Conservation (phyloP, 2,329 filamentous ascomycete species). For the Periconia macrospinosa region DNA sequence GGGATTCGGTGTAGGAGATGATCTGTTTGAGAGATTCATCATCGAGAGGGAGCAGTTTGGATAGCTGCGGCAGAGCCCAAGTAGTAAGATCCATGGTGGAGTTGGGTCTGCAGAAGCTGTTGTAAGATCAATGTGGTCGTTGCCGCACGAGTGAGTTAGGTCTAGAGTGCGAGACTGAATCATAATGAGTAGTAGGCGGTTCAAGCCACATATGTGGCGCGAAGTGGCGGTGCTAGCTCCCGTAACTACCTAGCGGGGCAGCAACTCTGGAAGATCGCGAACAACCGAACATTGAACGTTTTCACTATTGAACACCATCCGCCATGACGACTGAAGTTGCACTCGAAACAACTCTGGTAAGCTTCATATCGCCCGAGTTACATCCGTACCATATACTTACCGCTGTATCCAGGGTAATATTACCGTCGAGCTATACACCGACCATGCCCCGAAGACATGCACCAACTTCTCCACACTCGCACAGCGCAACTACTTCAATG, state of each 20-base stretch:
- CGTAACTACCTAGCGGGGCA: neutral
- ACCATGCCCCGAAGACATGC: constrained; percentile 87
- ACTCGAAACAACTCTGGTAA: constrained; percentile 84
- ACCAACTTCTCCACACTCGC: constrained; percentile 83
- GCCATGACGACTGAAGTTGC: constrained; percentile 65
- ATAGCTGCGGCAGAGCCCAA: constrained; percentile 72
- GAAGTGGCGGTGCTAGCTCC: constrained; percentile 9
- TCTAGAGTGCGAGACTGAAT: constrained; percentile 13
- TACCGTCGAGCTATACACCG: constrained; percentile 83
- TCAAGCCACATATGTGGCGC: constrained; percentile 19
- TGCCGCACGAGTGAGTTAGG: neutral
- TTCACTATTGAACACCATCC: constrained; percentile 3
- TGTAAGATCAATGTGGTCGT: neutral
- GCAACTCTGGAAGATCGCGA: neutral
- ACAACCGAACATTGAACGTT: constrained; percentile 1
- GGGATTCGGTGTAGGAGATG: constrained; percentile 75
- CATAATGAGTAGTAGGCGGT: constrained; percentile 12
- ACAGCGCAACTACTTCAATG: constrained; percentile 84
- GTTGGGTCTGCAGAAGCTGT: neutral
- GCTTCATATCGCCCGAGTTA: constrained; percentile 3
- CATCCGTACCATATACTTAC: constrained; percentile 6
- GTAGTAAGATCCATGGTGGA: constrained; percentile 43
- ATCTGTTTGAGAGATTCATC: constrained; percentile 83
- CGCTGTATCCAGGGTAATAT: constrained; percentile 68
- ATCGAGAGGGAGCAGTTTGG: constrained; percentile 79